Evolutionary conservation across 768 basidiomycete species (phyloP).

Genomic region (Phlebiopsis flavidoalba): DNA sequence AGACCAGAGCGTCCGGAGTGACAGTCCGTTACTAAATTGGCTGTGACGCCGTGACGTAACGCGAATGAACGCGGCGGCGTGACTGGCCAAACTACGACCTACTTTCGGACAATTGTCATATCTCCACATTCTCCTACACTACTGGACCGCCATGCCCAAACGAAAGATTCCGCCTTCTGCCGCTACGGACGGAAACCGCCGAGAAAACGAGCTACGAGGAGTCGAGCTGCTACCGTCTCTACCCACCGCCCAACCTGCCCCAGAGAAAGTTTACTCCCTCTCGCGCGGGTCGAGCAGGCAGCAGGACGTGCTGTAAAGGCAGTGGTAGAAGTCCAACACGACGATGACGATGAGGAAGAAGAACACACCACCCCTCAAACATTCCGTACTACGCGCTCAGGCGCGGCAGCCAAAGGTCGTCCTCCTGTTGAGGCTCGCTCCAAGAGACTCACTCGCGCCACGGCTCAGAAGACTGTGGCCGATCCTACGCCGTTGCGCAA

Average conservation of each 20-base stretch:
- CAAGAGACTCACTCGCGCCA: neutral
- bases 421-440: neutral
- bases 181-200: slow-evolving; percentile 13
- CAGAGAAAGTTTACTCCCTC: slow-evolving; percentile 1
- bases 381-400: neutral
- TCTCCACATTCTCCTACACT: neutral
- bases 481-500: neutral
- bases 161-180: slow-evolving; percentile 21
- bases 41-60: slow-evolving; percentile 7
- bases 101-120: neutral
- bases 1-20: neutral
- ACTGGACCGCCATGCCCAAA: slow-evolving; percentile 24
- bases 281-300: neutral
- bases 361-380: neutral
- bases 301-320: neutral
- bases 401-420: neutral
- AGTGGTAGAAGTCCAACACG: neutral
- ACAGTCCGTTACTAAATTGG: neutral
- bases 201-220: slow-evolving; percentile 17
- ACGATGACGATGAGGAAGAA: neutral
- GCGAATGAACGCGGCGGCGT: neutral
- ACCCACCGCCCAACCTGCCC: neutral
- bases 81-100: neutral
- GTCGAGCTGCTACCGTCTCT: neutral
- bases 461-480: neutral